Conservation (phyloP, 257 asterid species). For the Nicotiana paniculata region DNA sequence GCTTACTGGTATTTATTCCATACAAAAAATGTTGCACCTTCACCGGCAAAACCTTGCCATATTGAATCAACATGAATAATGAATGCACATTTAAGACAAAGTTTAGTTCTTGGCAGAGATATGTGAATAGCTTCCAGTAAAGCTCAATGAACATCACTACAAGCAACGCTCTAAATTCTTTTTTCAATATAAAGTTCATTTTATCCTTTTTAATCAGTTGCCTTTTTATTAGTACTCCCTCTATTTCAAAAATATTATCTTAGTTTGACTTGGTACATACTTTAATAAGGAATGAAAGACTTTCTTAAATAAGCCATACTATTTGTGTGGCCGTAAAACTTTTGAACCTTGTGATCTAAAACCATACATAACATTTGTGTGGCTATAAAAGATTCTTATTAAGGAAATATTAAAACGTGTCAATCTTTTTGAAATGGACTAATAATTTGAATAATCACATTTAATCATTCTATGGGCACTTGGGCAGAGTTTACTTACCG, state of each 20-base stretch:
- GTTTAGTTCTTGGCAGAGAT: not conserved
- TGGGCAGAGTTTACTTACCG: slow-evolving; percentile 32
- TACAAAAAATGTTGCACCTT: not conserved
- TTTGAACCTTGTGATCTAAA: no score
- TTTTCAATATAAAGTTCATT: not conserved
- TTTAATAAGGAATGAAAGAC: no score
- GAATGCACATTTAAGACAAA: not conserved
- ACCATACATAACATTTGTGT: no score
- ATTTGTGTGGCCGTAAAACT: no score
- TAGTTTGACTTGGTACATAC: no score
- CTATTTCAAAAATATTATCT: no score
- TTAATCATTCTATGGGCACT: not conserved
- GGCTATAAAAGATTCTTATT: no score
- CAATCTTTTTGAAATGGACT: no score
- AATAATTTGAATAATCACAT: not conserved
- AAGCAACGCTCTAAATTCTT: not conserved
- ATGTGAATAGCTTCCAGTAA: not conserved
- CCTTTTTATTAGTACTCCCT: not conserved
- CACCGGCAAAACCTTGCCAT: not conserved
- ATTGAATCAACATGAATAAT: not conserved
- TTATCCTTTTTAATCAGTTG: not conserved
- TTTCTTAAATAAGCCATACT: no score
- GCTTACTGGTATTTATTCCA: not conserved
- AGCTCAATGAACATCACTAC: not conserved
- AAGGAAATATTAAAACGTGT: no score